Percentiles rank a stretch among this genome's conserved stretches.
Conservation (phyloP, 1,284 basidiomycete genomes). For the Cryptococcus jaspeensis region DNA sequence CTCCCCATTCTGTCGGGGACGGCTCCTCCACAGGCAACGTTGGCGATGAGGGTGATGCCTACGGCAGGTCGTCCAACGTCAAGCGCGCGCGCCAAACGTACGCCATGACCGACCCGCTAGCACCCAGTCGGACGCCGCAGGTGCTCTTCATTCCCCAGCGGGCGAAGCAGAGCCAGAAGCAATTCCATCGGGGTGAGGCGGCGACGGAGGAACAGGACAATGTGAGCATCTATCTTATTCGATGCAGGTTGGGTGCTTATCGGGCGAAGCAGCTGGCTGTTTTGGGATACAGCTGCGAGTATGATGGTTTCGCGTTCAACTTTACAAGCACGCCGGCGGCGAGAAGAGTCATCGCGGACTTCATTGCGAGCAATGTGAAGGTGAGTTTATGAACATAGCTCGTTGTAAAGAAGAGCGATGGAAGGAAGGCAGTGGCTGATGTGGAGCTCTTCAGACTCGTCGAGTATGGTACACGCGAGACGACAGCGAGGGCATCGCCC, state of each 20-base stretch:
- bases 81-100: slow-evolving; percentile 28
- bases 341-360: slow-evolving; percentile 41
- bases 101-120: slow-evolving; percentile 26
- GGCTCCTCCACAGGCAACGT: not conserved
- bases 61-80: slow-evolving; percentile 13
- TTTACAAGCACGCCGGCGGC: slow-evolving; percentile 34
- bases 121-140: slow-evolving; percentile 33
- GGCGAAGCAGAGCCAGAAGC: not conserved
- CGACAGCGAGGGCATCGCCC: slow-evolving; percentile 38
- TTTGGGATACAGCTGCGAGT: slow-evolving; percentile 33
- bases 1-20: not conserved
- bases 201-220: slow-evolving; percentile 4
- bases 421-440: not conserved
- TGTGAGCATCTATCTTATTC: slow-evolving; percentile 11
- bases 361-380: slow-evolving; percentile 43
- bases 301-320: slow-evolving; percentile 39
- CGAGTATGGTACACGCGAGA: slow-evolving; percentile 43
- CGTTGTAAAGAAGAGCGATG: not conserved
- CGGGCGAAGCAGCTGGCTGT: slow-evolving; percentile 27
- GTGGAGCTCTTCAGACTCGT: slow-evolving; percentile 17
- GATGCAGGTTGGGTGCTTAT: not conserved
- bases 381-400: slow-evolving; percentile 11
- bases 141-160: slow-evolving; percentile 35
- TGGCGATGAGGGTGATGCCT: slow-evolving; percentile 17
- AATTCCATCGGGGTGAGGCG: not conserved